phyloP scores from a whole-genome alignment of 805 yeast genomes.

The Yamadazyma insecticola region DNA sequence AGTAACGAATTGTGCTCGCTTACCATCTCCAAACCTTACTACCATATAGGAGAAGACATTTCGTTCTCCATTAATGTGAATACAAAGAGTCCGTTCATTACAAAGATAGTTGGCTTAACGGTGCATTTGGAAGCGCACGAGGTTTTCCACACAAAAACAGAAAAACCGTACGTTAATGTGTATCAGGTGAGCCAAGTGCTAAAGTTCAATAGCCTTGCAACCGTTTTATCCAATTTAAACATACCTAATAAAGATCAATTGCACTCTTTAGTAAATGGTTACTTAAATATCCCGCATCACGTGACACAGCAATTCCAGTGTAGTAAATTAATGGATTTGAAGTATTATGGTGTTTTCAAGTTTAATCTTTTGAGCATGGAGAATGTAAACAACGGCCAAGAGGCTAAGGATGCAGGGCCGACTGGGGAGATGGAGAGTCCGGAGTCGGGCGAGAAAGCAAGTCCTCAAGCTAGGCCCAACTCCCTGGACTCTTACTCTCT shows the following conservation, averaged over 20 bases:
- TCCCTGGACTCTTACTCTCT: too few relatives aligned
- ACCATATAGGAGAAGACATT: conserved; percentile 36
- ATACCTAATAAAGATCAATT: conserved; percentile 4
- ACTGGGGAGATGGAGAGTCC: too few relatives aligned
- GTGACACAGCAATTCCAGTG: conserved; percentile 35
- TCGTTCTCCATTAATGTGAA: conserved; percentile 26
- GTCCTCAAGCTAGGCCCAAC: too few relatives aligned
- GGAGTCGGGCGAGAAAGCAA: too few relatives aligned
- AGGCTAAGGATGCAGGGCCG: too few relatives aligned
- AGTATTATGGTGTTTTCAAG: conserved; percentile 31
- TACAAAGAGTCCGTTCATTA: conserved; percentile 2
- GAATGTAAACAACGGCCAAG: too few relatives aligned
- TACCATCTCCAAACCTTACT: conserved; percentile 28
- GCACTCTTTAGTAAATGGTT: conserved; percentile 17
- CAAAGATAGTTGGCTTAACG: conserved; percentile 29
- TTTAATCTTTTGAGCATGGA: too few relatives aligned
- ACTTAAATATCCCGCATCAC: conserved; percentile 25
- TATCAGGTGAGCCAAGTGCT: conserved; percentile 31
- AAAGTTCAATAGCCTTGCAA: conserved; percentile 29
- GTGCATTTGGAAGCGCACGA: conserved; percentile 39
- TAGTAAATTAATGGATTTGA: conserved; percentile 30
- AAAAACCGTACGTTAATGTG: conserved; percentile 15
- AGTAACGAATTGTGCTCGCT: conserved; percentile 27
- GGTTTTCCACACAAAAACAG: conserved; percentile 20
- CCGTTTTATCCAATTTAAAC: conserved; percentile 16